Evolutionary conservation across 73 alveolate genomes (phyloP), one percentile per base, ranked within the genome.

Genomic region (Paramecium biaurelia): DNA sequence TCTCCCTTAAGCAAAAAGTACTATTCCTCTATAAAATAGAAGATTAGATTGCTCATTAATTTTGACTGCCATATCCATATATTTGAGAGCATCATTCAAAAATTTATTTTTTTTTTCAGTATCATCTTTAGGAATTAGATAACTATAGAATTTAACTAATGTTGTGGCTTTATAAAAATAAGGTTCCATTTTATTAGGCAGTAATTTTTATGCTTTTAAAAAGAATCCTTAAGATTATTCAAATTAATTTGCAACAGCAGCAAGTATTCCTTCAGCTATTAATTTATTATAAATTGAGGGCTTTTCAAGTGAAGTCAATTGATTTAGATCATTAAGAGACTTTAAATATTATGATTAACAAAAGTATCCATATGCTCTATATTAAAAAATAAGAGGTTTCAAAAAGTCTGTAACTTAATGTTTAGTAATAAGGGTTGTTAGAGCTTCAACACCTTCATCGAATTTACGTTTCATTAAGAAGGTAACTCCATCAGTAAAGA

Each of bases 301-400:
- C 23, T 85, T 88, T 63, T 95, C 97, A 20, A 95, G 82, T 30
- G 85, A 88, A 24, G 79, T 14, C 8, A 93, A 94, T 26, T 53
- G 57, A 58, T 95, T 74, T 7, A 95, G 59, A 88, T 95, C 98
- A 24, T 70, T 76, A 38, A 95, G 74, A 5, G 97, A 93, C 57
- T 96, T 96, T 30, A 95, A 95, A 89, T 95, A 93, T 14, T 94
- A 57, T 70, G 95, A 96, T 30, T 92, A 45, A 24, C 95, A 82
- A 37, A 95, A 94, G 49, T 94, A 92, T 4, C 98, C 99, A 89
- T 95, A 96, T n/a, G 99, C 99, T 57, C 99, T 70, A 74, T 96
- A 96, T 41, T 92, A 56, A 63, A 67, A 96, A 0, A 95, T 93
- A 23, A 94, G 59, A 4, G 97, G 97, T 23, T 92, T 93, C 35